These are phyloP conservation scores for Solanum hybrid DNA, from an alignment of 305 asterid genomes.

Conservation along the genomic window DNA sequence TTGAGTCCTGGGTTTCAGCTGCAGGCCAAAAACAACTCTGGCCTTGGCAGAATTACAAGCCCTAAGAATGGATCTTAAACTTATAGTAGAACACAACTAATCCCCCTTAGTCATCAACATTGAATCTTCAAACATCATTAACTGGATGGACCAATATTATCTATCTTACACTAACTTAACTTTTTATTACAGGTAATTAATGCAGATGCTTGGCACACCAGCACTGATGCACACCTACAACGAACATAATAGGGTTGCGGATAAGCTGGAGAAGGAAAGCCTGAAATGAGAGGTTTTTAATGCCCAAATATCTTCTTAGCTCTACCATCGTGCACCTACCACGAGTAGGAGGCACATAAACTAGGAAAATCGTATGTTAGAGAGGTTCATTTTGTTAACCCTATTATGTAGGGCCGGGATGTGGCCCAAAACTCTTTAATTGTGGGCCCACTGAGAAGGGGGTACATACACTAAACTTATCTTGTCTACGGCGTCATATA, in stretches of 20 bases:
- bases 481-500: neutral
- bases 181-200: neutral
- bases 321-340: neutral
- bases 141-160: neutral
- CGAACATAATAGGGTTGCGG: neutral
- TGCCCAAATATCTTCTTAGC: neutral
- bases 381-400: neutral
- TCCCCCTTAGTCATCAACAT: neutral
- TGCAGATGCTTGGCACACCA: neutral
- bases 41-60: neutral
- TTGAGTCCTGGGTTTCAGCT: neutral
- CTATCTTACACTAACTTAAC: neutral
- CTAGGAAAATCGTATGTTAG: neutral
- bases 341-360: neutral
- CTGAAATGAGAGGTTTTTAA: neutral
- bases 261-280: neutral
- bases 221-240: neutral
- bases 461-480: neutral
- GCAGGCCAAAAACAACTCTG: neutral
- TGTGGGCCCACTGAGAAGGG: neutral
- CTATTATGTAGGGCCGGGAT: neutral
- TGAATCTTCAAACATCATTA: neutral
- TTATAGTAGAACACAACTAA: neutral
- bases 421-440: neutral
- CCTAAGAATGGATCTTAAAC: neutral